phyloP scores from a whole-genome alignment of 2,329 filamentous ascomycete genomes.

The Myrmaecium sp. region DNA sequence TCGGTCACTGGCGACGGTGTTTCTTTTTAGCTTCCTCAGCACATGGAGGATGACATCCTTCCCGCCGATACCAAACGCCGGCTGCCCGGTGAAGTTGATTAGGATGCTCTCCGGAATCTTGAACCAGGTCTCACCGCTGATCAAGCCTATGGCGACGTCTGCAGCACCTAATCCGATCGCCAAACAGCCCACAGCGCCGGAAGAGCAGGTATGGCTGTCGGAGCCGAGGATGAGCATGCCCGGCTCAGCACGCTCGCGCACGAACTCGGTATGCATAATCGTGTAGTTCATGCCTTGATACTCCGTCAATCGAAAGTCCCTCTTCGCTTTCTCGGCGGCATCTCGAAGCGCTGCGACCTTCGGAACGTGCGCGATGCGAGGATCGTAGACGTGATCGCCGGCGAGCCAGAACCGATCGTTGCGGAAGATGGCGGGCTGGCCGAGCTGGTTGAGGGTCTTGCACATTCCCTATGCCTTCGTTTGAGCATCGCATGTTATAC shows the following conservation, averaged over 20 bases:
- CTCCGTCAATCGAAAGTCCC: constrained; percentile 28
- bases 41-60: constrained; percentile 32
- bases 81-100: constrained; percentile 23
- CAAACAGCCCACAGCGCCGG: constrained; percentile 24
- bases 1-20: constrained; percentile 28
- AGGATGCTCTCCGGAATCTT: constrained; percentile 26
- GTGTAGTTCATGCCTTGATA: constrained; percentile 25
- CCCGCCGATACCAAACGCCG: constrained; percentile 22
- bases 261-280: constrained; percentile 33
- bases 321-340: constrained; percentile 19
- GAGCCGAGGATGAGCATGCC: constrained; percentile 27
- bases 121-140: constrained; percentile 32
- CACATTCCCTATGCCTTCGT: constrained; percentile 19
- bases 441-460: constrained; percentile 22
- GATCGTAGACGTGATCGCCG: constrained; percentile 32
- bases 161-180: constrained; percentile 30
- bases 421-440: constrained; percentile 27
- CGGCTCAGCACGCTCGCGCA: constrained; percentile 26
- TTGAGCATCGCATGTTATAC: not conserved
- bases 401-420: constrained; percentile 36
- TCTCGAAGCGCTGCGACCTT: constrained; percentile 21
- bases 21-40: constrained; percentile 26
- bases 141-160: constrained; percentile 28
- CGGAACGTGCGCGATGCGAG: constrained; percentile 21
- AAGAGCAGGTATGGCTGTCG: constrained; percentile 31